These are phyloP conservation scores for Stephanodiscus triporus DNA, from an alignment of 108 stramenopile species.

Conservation along the genomic window DNA sequence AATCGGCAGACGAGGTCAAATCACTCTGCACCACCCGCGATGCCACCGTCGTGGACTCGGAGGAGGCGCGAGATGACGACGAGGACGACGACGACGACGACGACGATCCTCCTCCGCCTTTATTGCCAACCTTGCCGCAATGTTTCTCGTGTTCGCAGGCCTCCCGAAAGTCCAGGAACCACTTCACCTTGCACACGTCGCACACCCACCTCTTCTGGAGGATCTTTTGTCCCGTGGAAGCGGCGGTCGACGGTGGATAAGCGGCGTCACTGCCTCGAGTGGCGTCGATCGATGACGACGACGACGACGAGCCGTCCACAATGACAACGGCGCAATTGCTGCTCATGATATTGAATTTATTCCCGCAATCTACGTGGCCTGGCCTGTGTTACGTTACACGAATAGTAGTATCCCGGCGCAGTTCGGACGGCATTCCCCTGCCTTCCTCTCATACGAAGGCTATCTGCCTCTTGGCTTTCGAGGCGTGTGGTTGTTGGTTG, in stretches of 20 bases:
- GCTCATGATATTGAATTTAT: constrained; percentile 1
- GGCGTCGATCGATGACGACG: not conserved
- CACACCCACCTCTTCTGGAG: constrained; percentile 63
- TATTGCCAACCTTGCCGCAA: constrained; percentile 31
- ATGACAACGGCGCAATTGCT: not conserved
- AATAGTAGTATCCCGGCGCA: not conserved
- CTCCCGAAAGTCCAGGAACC: constrained; percentile 63
- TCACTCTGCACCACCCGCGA: not conserved
- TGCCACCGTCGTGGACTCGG: not conserved
- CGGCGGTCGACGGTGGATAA: not conserved
- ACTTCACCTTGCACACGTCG: constrained; percentile 62
- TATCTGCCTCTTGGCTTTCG: not conserved
- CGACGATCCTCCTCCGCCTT: not conserved
- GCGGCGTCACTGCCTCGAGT: not conserved
- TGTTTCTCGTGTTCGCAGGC: constrained; percentile 67
- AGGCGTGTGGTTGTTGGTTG: not conserved
- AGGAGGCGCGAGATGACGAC: not conserved
- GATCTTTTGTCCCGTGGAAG: constrained; percentile 15
- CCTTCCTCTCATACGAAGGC: not conserved
- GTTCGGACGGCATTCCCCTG: not conserved
- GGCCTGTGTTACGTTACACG: no score
- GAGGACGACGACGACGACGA: constrained; percentile 1
- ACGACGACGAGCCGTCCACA: constrained; percentile 3
- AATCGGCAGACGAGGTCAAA: not conserved
- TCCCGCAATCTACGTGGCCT: not conserved